Percentiles rank a stretch among this genome's conserved stretches.
Evolutionary conservation across 495 filamentous ascomycete species (phyloP).

Genomic region (Saxophila tyrrhenica): DNA sequence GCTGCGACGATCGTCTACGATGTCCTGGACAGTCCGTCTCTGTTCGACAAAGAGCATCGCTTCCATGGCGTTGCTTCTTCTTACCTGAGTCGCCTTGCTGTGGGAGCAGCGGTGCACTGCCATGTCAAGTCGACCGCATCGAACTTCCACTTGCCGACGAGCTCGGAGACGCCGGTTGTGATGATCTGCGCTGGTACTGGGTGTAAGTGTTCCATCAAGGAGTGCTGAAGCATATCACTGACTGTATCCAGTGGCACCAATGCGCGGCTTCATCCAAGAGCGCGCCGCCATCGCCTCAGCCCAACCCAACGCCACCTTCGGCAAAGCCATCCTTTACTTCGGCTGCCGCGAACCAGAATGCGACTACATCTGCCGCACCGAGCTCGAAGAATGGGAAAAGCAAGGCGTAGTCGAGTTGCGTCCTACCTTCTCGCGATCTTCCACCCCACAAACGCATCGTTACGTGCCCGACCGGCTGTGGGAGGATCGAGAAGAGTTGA

Average conservation of each 20-base stretch:
- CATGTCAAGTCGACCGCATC: too few species aligned
- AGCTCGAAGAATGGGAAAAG: slow-evolving; percentile 20
- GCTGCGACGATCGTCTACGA: slow-evolving; percentile 54
- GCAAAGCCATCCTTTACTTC: slow-evolving; percentile 24
- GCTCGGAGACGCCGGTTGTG: slow-evolving; percentile 45
- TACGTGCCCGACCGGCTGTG: slow-evolving; percentile 3
- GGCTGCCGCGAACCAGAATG: slow-evolving; percentile 18
- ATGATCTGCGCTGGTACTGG: slow-evolving; percentile 25
- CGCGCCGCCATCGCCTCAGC: slow-evolving; percentile 14
- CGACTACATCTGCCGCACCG: slow-evolving; percentile 20
- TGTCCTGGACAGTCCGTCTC: slow-evolving; percentile 47
- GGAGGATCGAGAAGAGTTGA: slow-evolving; percentile 14
- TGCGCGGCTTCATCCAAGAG: slow-evolving; percentile 30
- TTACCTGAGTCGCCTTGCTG: too few species aligned
- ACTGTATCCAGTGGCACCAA: too few species aligned
- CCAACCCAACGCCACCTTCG: slow-evolving; percentile 12
- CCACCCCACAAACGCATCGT: not conserved
- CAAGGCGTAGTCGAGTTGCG: slow-evolving; percentile 19
- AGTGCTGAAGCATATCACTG: too few species aligned
- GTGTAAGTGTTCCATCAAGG: too few species aligned
- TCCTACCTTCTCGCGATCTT: not conserved
- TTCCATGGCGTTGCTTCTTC: slow-evolving; percentile 19
- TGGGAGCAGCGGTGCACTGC: too few species aligned
- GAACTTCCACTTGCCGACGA: slow-evolving; percentile 45
- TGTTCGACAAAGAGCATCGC: slow-evolving; percentile 33